These are phyloP conservation scores for thale cress (Arabidopsis thaliana) DNA, from an alignment of 345 rosid species.

Conservation along the genomic window DNA sequence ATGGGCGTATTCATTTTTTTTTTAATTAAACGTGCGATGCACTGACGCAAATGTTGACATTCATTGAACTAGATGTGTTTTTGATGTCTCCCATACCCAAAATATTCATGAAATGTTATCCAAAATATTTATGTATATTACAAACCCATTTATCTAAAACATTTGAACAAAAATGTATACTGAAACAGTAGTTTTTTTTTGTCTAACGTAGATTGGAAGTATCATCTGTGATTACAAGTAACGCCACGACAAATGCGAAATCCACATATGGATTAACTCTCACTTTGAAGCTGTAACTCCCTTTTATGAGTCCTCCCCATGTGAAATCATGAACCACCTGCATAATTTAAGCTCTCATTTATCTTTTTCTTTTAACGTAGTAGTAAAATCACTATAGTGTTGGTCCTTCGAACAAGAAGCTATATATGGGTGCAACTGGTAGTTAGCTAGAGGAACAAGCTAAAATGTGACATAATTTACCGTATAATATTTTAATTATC, in stretches of 20 bases:
- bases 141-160: background rate
- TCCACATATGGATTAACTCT: conserved; percentile 58
- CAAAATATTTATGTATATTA: conserved; percentile 12
- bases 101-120: background rate
- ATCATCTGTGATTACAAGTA: conserved; percentile 40
- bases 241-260: conserved; percentile 53
- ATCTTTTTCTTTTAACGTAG: conserved; percentile 12
- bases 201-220: conserved; percentile 25
- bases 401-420: background rate
- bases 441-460: background rate
- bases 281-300: conserved; percentile 53
- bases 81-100: conserved; percentile 16
- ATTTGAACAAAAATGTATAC: background rate
- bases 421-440: background rate
- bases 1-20: background rate
- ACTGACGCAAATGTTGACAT: conserved; percentile 13
- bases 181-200: background rate
- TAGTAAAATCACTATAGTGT: conserved; percentile 14
- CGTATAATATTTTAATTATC: background rate
- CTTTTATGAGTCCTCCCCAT: conserved; percentile 48
- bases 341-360: background rate
- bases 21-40: background rate
- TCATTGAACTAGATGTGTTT: conserved; percentile 2
- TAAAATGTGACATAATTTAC: background rate
- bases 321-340: conserved; percentile 57